Evolutionary conservation across 164 flowering plant species (phyloP), one percentile per base, ranked within the genome.

Genomic region (Aristolochia contorta): DNA sequence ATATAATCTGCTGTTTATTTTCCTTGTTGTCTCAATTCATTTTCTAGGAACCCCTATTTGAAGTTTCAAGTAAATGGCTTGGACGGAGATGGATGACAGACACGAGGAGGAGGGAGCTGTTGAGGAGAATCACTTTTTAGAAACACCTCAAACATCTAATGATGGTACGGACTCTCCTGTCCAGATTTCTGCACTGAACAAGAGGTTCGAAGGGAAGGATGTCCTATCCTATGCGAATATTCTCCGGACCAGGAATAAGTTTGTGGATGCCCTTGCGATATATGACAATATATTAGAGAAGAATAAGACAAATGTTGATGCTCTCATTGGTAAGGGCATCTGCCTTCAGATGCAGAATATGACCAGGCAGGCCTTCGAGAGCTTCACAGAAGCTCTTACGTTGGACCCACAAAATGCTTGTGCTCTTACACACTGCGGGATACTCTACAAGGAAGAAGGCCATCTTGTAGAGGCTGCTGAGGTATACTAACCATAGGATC

Each of bases 361-460:
- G 79, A 81, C 82, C 41, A 78, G 77, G 64, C 87, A 64, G 57
- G 97, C 99, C 24, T 82, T 91, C 70, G 93, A 89, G 43, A 83
- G 96, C 74, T 94, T 94, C 67, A 15, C 84, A 0, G 99, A 94
- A 69, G 99, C 96, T 6, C 74, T 94, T 58, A 81, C 62, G 69
- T 60, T 91, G 74, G 95, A 94, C 56, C 97, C 96, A 16, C 82
- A 85, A 61, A 91, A 94, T 83, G 85, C 92, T 6, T 85, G 96
- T 65, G 97, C 97, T 46, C 88, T 85, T 19, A 94, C 99, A 1
- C 96, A 94, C 67, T 82, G 89, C 78, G 99, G 99, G 47, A 89
- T 94, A 60, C 68, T 89, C 60, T 89, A 82, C 75, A 94, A 94
- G 71, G 99, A 94, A 30, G 99, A 89, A 70, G 96, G 96, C 50